phyloP scores from a whole-genome alignment of 345 rosid genomes.

The Nasturtium officinale region DNA sequence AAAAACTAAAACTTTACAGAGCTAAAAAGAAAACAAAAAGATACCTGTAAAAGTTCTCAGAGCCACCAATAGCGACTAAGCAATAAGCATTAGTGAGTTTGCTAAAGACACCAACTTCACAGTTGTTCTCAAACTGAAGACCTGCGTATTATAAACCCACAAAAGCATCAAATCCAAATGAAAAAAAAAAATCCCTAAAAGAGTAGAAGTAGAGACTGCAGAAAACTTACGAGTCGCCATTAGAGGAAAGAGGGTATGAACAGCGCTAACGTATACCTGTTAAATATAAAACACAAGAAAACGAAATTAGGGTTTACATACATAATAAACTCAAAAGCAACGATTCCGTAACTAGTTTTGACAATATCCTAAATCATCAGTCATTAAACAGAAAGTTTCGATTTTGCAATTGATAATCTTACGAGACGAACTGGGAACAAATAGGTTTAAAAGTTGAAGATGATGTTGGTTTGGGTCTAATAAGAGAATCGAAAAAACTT shows the following conservation, averaged over 20 bases:
- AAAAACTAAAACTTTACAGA: not conserved
- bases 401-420: not conserved
- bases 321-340: not conserved
- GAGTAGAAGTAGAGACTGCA: not conserved
- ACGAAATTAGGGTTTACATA: conserved; percentile 18
- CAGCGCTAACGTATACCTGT: conserved; percentile 19
- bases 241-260: not conserved
- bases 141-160: conserved; percentile 43
- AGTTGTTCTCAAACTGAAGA: conserved; percentile 82
- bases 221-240: conserved; percentile 43
- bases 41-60: conserved; percentile 75
- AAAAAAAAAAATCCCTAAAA: too few relatives aligned
- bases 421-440: not conserved
- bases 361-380: not conserved
- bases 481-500: conserved; percentile 8
- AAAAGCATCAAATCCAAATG: not conserved
- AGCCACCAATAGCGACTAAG: conserved; percentile 82
- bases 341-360: not conserved
- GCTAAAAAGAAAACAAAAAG: not conserved
- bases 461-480: not conserved
- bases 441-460: conserved; percentile 6
- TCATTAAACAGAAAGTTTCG: conserved; percentile 2
- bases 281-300: not conserved
- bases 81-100: conserved; percentile 90
- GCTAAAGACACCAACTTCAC: conserved; percentile 85